A percentile compares a stretch with the other conserved stretches of the same genome.
Conservation (phyloP, 495 filamentous ascomycete species). For the Penicillium simplicissimum region DNA sequence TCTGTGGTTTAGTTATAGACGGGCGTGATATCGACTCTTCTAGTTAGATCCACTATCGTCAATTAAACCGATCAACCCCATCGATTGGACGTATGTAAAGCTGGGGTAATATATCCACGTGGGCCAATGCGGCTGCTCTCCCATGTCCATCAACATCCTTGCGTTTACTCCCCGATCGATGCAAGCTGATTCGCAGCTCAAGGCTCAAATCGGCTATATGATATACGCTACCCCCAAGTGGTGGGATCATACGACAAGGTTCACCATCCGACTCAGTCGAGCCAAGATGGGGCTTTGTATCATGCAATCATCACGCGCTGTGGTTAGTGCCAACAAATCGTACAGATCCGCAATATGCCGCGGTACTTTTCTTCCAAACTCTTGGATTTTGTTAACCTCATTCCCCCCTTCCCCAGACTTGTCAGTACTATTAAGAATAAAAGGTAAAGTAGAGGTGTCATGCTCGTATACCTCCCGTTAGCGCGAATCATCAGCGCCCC, state of each 20-base stretch:
- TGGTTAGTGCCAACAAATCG: conserved; percentile 1
- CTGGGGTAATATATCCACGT: conserved; percentile 4
- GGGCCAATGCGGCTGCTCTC: background rate
- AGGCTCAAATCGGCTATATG: background rate
- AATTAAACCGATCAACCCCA: background rate
- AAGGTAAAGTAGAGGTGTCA: background rate
- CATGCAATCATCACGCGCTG: background rate
- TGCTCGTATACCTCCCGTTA: background rate
- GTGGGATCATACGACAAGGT: background rate
- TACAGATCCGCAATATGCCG: background rate
- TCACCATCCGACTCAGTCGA: background rate
- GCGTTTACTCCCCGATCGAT: background rate
- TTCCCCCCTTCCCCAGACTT: background rate
- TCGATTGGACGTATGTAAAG: background rate
- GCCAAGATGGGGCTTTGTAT: conserved; percentile 1
- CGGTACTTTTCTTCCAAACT: background rate
- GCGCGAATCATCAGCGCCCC: background rate
- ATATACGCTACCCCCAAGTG: background rate
- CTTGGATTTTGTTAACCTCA: background rate
- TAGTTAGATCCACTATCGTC: background rate
- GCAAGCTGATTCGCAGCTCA: background rate
- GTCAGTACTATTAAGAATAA: background rate
- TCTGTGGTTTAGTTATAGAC: background rate
- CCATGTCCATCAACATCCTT: too few relatives aligned
- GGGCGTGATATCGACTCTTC: background rate